A percentile compares a stretch with the other conserved stretches of the same genome.
Evolutionary conservation across 331 rosid species (phyloP).

Genomic region (Malus hybrid): DNA sequence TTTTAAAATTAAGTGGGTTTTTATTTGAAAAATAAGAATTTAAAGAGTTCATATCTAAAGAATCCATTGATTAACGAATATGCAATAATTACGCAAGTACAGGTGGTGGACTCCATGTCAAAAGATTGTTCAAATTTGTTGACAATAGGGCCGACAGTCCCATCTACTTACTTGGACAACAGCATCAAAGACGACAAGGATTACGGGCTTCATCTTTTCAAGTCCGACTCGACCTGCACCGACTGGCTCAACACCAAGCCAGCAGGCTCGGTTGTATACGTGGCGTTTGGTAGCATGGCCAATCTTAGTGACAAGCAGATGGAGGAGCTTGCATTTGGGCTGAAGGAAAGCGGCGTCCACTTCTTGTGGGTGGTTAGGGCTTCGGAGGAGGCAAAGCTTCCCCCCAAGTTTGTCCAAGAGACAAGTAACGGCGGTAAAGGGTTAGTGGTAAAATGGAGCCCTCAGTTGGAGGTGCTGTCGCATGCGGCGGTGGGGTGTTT

Average conservation of each 20-base stretch:
- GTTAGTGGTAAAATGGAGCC: conserved; percentile 17
- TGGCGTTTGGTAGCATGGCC: conserved; percentile 31
- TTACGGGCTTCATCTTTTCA: conserved; percentile 31
- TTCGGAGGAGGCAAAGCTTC: conserved; percentile 18
- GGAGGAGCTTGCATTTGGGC: conserved; percentile 21
- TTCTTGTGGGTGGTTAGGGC: conserved; percentile 28
- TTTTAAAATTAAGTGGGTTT: no score
- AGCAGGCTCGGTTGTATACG: conserved; percentile 15
- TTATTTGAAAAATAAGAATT: no score
- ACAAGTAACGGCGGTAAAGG: not conserved
- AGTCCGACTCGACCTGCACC: not conserved
- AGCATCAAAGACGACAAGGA: conserved; percentile 26
- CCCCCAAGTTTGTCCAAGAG: not conserved
- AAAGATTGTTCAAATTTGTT: conserved; percentile 18
- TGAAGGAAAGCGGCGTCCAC: conserved; percentile 4
- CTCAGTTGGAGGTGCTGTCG: conserved; percentile 25
- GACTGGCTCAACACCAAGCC: conserved; percentile 26
- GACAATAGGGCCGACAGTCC: conserved; percentile 50
- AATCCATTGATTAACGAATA: no score
- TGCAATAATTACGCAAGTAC: not conserved
- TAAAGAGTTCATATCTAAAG: no score
- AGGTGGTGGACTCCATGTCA: conserved; percentile 33
- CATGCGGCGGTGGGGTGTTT: conserved; percentile 22
- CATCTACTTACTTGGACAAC: conserved; percentile 43
- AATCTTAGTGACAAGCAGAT: conserved; percentile 15